Percentiles rank a stretch among this genome's conserved stretches.
phyloP scores from a whole-genome alignment of 495 filamentous ascomycete species.

The Penicillium paxilli region DNA sequence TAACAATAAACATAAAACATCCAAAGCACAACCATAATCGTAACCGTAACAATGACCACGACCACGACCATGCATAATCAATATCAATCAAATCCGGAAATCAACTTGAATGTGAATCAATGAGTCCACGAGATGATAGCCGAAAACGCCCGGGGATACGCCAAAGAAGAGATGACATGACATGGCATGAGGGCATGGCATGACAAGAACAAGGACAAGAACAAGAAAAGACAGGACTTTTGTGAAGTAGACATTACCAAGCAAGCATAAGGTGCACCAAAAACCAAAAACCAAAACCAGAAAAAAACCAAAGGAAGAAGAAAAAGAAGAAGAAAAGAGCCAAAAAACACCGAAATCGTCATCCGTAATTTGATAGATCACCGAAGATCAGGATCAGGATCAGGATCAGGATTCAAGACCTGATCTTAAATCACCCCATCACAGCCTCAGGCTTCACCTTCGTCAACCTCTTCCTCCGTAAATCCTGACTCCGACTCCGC shows the following conservation, averaged over 20 bases:
- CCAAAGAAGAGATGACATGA: not conserved
- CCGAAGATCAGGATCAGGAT: slow-evolving; percentile 17
- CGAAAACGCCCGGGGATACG: not conserved
- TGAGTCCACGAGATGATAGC: too few species aligned
- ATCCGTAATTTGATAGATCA: too few species aligned
- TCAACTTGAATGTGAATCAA: too few species aligned
- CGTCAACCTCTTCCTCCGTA: slow-evolving; percentile 20
- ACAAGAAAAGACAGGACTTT: slow-evolving; percentile 14
- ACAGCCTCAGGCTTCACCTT: slow-evolving; percentile 19
- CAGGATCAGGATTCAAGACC: too few species aligned
- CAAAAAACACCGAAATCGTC: slow-evolving; percentile 2
- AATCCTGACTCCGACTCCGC: slow-evolving; percentile 33
- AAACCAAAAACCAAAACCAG: not conserved
- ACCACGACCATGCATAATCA: too few species aligned
- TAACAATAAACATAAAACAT: too few species aligned
- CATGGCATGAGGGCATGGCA: too few species aligned
- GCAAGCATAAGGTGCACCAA: not conserved
- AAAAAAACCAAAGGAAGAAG: not conserved
- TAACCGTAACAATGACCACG: not conserved
- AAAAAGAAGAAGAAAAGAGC: slow-evolving; percentile 3
- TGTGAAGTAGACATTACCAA: not conserved
- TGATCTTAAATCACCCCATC: too few species aligned
- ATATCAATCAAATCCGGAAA: too few species aligned
- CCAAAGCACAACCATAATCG: too few species aligned
- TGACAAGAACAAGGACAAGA: not conserved